These are phyloP conservation scores for Moricandia arvensis DNA, from an alignment of 345 rosid genomes.

Conservation along the genomic window DNA sequence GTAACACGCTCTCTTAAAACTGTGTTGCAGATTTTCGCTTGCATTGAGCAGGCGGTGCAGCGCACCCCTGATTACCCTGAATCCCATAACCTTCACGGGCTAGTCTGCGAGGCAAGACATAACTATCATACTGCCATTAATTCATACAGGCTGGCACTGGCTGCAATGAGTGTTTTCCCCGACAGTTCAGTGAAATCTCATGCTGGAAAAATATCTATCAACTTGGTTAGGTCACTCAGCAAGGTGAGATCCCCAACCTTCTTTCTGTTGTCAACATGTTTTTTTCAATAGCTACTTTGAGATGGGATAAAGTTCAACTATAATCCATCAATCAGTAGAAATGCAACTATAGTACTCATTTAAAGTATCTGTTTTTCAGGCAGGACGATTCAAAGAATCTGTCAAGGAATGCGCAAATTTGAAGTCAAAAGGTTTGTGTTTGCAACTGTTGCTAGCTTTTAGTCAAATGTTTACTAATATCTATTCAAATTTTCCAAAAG, in stretches of 20 bases:
- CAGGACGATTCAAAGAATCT: conserved; percentile 47
- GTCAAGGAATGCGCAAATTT: conserved; percentile 65
- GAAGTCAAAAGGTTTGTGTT: conserved; percentile 67
- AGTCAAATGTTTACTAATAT: no score
- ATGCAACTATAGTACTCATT: conserved; percentile 26
- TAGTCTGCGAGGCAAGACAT: conserved; percentile 72
- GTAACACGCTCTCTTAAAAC: no score
- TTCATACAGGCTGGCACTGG: conserved; percentile 65
- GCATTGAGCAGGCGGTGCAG: conserved; percentile 87
- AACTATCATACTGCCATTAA: conserved; percentile 62
- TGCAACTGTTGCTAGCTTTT: no score
- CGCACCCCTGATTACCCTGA: conserved; percentile 76
- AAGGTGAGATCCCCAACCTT: conserved; percentile 47
- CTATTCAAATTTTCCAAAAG: no score
- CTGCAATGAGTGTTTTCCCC: conserved; percentile 47
- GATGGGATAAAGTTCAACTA: background rate
- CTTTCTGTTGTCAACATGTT: conserved; percentile 14
- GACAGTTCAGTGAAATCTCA: conserved; percentile 43
- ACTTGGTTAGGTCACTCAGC: conserved; percentile 80
- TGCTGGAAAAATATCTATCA: conserved; percentile 57
- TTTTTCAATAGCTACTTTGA: background rate
- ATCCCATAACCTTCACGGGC: conserved; percentile 83
- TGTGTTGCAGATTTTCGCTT: conserved; percentile 84
- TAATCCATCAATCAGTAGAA: conserved; percentile 36
- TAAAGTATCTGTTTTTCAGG: conserved; percentile 13